These are phyloP conservation scores for Yamadazyma friedrichii DNA, from an alignment of 1,139 yeast species.

Conservation along the genomic window DNA sequence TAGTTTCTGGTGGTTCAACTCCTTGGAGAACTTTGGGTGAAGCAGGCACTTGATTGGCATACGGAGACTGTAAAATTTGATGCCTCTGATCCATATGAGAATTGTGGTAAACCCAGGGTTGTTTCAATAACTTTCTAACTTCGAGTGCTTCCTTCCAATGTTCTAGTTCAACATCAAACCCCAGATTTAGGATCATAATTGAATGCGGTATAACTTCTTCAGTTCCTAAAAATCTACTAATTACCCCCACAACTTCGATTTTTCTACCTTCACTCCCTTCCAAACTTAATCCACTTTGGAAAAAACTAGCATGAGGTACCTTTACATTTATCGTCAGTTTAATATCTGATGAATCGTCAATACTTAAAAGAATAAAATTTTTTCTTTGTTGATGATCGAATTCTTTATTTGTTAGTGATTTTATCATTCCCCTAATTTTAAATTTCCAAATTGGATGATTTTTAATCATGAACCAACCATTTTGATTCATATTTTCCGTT, in stretches of 20 bases:
- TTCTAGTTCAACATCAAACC: slow-evolving; percentile 23
- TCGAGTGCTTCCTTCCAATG: slow-evolving; percentile 34
- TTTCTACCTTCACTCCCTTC: slow-evolving; percentile 14
- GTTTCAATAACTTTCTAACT: slow-evolving; percentile 19
- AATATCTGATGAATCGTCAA: slow-evolving; percentile 19
- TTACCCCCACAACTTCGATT: slow-evolving; percentile 12
- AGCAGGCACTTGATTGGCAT: not conserved
- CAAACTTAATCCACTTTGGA: slow-evolving; percentile 12
- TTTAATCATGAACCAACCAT: slow-evolving; percentile 13
- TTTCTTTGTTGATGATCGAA: slow-evolving; percentile 3
- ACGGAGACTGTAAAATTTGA: not conserved
- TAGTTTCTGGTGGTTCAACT: not conserved
- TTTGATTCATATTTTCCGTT: slow-evolving; percentile 1
- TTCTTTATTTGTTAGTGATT: slow-evolving; percentile 12
- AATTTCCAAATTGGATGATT: slow-evolving; percentile 18
- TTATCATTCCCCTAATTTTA: slow-evolving; percentile 14
- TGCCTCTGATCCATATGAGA: too few species aligned
- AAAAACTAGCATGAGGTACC: slow-evolving; percentile 6
- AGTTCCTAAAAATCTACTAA: slow-evolving; percentile 7
- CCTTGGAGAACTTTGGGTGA: not conserved
- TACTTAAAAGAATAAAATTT: slow-evolving; percentile 11
- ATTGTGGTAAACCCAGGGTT: slow-evolving; percentile 28
- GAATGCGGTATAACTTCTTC: slow-evolving; percentile 25
- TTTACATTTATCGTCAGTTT: slow-evolving; percentile 14
- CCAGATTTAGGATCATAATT: slow-evolving; percentile 19